Evolutionary conservation across 2,329 filamentous ascomycete species (phyloP).

Genomic region (Aspergillus japonicus): DNA sequence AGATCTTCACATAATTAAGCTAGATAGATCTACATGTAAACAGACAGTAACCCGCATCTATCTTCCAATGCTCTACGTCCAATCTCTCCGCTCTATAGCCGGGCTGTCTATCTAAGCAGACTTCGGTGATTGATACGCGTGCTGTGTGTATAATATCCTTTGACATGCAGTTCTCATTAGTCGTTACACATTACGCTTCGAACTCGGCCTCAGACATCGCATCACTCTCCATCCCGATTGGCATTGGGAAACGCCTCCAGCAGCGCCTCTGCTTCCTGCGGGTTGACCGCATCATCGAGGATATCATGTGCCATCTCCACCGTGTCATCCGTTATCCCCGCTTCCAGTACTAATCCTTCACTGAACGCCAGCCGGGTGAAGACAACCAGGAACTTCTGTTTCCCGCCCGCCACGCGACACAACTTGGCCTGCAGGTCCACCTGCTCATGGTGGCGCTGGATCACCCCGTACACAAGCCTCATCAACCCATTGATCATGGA

Average conservation of each 20-base stretch:
- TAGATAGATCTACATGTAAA: too few species aligned
- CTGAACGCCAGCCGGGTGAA: slow-evolving; percentile 83
- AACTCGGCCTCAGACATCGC: slow-evolving; percentile 1
- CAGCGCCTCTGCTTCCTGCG: slow-evolving; percentile 70
- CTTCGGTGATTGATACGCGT: too few species aligned
- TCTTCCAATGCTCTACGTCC: too few species aligned
- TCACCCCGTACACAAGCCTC: slow-evolving; percentile 60
- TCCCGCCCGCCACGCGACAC: slow-evolving; percentile 65
- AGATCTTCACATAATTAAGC: background rate
- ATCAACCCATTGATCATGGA: slow-evolving; percentile 59
- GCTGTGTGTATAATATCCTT: too few species aligned
- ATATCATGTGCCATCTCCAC: slow-evolving; percentile 79
- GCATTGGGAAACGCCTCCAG: slow-evolving; percentile 46
- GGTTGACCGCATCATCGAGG: slow-evolving; percentile 75
- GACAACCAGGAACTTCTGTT: slow-evolving; percentile 78
- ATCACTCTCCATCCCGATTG: slow-evolving; percentile 26
- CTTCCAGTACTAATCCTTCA: slow-evolving; percentile 74
- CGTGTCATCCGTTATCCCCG: slow-evolving; percentile 72
- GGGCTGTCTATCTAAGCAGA: too few species aligned
- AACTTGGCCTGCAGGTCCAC: slow-evolving; percentile 73
- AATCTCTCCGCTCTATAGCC: too few species aligned
- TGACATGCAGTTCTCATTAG: background rate
- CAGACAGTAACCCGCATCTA: too few species aligned
- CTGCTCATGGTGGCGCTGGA: slow-evolving; percentile 59
- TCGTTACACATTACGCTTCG: background rate